Conservation (phyloP, 768 basidiomycete species). For the Rhizopogon vinicolor region DNA sequence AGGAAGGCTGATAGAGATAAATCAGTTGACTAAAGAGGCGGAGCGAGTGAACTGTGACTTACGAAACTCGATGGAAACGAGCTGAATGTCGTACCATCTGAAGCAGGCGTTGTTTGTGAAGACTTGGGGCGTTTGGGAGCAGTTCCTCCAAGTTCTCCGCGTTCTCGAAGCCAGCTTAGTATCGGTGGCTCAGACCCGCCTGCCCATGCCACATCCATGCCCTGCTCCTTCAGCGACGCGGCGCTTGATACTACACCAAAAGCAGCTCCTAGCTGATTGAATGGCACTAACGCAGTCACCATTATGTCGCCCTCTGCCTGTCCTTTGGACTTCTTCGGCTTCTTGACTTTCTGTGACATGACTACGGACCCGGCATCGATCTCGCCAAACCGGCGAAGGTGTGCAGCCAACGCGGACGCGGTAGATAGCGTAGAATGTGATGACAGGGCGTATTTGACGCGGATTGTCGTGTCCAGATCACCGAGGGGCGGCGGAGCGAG, state of each 20-base stretch:
- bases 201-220: conserved; percentile 71
- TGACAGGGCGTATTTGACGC: conserved; percentile 62
- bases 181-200: conserved; percentile 68
- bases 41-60: conserved; percentile 35
- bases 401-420: conserved; percentile 18
- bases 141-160: conserved; percentile 52
- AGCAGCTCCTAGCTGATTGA: conserved; percentile 70
- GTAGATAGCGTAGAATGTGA: conserved; percentile 34
- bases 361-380: conserved; percentile 64
- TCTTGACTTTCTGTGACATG: conserved; percentile 58
- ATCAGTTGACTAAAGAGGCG: neutral
- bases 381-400: conserved; percentile 59
- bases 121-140: conserved; percentile 10
- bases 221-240: conserved; percentile 47
- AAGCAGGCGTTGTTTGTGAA: conserved; percentile 15
- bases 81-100: conserved; percentile 39
- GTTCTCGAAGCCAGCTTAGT: conserved; percentile 67
- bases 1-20: neutral
- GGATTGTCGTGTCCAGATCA: conserved; percentile 71
- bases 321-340: conserved; percentile 31
- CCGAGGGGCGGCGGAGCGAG: conserved; percentile 57
- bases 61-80: conserved; percentile 47
- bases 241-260: conserved; percentile 70
- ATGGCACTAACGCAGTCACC: conserved; percentile 71
- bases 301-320: conserved; percentile 39